These are phyloP conservation scores for Solanum hybrid DNA, from an alignment of 305 asterid genomes.

Conservation along the genomic window DNA sequence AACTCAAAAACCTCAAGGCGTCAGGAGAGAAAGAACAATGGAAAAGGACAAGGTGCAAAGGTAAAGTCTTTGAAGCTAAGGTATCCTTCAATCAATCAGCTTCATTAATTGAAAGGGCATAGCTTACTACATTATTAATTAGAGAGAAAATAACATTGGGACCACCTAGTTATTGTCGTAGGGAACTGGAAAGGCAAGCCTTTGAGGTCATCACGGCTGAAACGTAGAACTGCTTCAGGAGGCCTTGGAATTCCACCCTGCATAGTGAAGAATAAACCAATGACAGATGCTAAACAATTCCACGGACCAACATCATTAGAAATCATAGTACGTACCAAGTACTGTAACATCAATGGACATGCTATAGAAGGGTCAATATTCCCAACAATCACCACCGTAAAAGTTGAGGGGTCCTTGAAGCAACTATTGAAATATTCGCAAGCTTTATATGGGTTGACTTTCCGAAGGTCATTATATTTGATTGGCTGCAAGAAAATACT, in stretches of 20 bases:
- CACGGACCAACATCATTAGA: conserved; percentile 7
- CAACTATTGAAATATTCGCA: conserved; percentile 78
- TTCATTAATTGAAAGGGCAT: not conserved
- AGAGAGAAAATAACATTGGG: conserved; percentile 3
- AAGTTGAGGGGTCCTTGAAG: conserved; percentile 87
- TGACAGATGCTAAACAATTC: conserved; percentile 7
- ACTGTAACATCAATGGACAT: conserved; percentile 62
- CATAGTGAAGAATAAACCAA: conserved; percentile 16
- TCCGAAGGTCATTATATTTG: conserved; percentile 53
- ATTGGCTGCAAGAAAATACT: conserved; percentile 55
- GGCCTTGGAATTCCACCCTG: conserved; percentile 97
- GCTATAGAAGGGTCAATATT: conserved; percentile 75
- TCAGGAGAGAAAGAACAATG: not conserved
- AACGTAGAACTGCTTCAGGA: conserved; percentile 49
- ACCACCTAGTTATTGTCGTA: conserved; percentile 60
- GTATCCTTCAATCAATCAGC: not conserved
- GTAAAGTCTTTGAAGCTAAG: not conserved
- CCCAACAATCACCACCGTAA: conserved; percentile 82
- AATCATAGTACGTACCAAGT: conserved; percentile 50
- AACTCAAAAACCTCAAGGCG: not conserved
- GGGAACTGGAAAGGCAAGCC: conserved; percentile 91
- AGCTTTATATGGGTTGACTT: conserved; percentile 80
- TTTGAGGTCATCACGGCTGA: conserved; percentile 77
- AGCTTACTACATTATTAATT: not conserved
- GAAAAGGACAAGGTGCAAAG: not conserved